Evolutionary conservation across 768 basidiomycete genomes (phyloP), one percentile per base, ranked within the genome.

Genomic region (Agrocybe praecox): DNA sequence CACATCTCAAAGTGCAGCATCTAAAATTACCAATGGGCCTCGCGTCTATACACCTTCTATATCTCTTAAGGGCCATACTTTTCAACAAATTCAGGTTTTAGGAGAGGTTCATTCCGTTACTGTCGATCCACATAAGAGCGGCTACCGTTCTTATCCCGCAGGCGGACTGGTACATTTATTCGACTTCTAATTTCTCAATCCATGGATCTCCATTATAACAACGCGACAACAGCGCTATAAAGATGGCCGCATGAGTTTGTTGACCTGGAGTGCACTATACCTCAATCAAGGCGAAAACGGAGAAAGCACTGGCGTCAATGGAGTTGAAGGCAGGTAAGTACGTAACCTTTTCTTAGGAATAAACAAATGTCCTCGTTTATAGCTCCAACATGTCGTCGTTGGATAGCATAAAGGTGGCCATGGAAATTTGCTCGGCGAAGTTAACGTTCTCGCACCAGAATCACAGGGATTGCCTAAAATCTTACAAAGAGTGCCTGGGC

Each of bases 321-420:
- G 80, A 2, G 65, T 82, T 22, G 79, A 80, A 61, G 80, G 80
- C 55, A 80, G 79, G 80, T 79, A 32, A 36, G 71, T 55, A 29
- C 36, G n/a, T 11, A 6, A 46, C 17, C 10, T 21, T n/a, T 21
- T 0, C 23, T 32, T 19, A 23, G 9, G 1, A 36, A 18, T 3
- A 18, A 18, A 4, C n/a, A n/a, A n/a, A n/a, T n/a, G n/a, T n/a
- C n/a, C n/a, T n/a, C n/a, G n/a, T 1, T 64, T 64, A 0, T 82
- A 60, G 44, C 57, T 80, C 7, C 66, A 69, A 8, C 77, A 80
- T 58, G 52, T 65, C 21, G 72, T 76, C 17, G 64, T 80, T 19
- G 78, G 79, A 0, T 66, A 80, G n/a, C 62, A 77, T 57, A 58
- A 65, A 24, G 52, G 62, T 2, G 80, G 79, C 0, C 70, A 76